A percentile compares a stretch with the other conserved stretches of the same genome.
Conservation (phyloP, 1,284 basidiomycete species). For the Pseudozyma hubeiensis region DNA sequence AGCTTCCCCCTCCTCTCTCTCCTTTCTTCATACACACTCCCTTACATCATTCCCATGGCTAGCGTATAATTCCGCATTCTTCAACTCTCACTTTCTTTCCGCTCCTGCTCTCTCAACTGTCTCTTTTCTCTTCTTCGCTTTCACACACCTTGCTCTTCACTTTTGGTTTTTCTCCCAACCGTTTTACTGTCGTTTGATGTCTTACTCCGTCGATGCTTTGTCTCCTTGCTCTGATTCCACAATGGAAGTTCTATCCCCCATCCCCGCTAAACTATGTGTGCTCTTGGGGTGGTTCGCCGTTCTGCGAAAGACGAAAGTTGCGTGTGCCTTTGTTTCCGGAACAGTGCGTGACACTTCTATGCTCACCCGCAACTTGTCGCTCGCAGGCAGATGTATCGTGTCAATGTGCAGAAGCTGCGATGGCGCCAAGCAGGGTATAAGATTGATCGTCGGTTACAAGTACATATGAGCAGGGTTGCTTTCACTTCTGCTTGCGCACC, state of each 20-base stretch:
- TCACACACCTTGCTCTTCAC: neutral
- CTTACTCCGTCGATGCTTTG: neutral
- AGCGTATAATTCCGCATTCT: conserved; percentile 7
- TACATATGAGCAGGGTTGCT: neutral
- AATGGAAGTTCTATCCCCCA: neutral
- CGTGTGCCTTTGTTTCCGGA: too few relatives aligned
- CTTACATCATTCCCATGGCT: neutral
- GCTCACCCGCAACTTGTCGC: too few relatives aligned
- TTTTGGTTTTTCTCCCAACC: neutral
- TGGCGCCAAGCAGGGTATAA: neutral
- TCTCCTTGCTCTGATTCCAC: neutral
- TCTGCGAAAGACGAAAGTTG: too few relatives aligned
- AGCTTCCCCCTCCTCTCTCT: neutral
- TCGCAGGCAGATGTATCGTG: too few relatives aligned
- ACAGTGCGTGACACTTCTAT: too few relatives aligned
- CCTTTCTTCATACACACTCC: neutral
- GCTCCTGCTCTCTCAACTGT: neutral
- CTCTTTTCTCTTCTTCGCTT: too few relatives aligned
- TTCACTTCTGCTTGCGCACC: conserved; percentile 59
- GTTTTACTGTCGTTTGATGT: neutral
- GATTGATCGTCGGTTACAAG: neutral
- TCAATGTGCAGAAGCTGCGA: too few relatives aligned
- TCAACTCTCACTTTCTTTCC: neutral
- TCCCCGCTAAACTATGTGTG: too few relatives aligned
- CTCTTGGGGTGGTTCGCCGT: too few relatives aligned